A percentile compares a stretch with the other conserved stretches of the same genome.
These are phyloP conservation scores for Trichosporon ovoides DNA, from an alignment of 1,284 basidiomycete genomes.

Conservation along the genomic window DNA sequence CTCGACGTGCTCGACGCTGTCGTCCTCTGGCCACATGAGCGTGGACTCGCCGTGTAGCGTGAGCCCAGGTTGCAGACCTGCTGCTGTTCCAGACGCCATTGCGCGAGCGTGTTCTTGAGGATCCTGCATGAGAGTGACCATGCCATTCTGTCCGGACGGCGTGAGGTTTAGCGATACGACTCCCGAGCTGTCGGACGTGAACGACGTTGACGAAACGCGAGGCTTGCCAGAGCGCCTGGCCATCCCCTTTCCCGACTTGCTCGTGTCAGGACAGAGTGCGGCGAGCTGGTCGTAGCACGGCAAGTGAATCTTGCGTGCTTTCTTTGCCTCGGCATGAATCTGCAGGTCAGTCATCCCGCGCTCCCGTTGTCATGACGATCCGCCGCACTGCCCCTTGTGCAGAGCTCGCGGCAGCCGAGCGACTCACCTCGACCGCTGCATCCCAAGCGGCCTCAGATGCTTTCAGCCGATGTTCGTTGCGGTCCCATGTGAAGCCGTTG, in stretches of 20 bases:
- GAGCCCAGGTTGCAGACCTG: slow-evolving; percentile 14
- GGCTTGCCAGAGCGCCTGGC: slow-evolving; percentile 8
- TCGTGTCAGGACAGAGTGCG: slow-evolving; percentile 27
- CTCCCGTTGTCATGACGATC: not conserved
- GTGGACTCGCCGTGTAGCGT: slow-evolving; percentile 9
- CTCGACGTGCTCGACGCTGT: slow-evolving; percentile 23
- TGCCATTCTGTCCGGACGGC: slow-evolving; percentile 6
- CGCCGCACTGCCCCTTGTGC: too few relatives aligned
- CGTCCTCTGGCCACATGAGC: slow-evolving; percentile 15
- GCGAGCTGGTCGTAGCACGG: slow-evolving; percentile 35
- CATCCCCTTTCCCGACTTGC: slow-evolving; percentile 1
- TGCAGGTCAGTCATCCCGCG: slow-evolving; percentile 9
- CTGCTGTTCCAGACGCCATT: slow-evolving; percentile 5
- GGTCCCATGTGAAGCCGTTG: slow-evolving; percentile 35
- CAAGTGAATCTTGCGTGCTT: slow-evolving; percentile 37
- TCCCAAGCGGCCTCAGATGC: slow-evolving; percentile 34
- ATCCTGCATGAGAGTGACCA: slow-evolving; percentile 5
- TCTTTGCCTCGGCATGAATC: slow-evolving; percentile 26
- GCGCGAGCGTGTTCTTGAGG: slow-evolving; percentile 1
- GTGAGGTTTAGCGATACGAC: slow-evolving; percentile 16
- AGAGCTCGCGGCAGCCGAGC: not conserved
- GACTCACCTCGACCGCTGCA: slow-evolving; percentile 25
- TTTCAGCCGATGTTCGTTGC: slow-evolving; percentile 22
- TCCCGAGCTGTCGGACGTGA: slow-evolving; percentile 22
- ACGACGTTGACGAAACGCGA: slow-evolving; percentile 16